Conservation (phyloP, 73 alveolate genomes). For the Tetrahymena borealis region DNA sequence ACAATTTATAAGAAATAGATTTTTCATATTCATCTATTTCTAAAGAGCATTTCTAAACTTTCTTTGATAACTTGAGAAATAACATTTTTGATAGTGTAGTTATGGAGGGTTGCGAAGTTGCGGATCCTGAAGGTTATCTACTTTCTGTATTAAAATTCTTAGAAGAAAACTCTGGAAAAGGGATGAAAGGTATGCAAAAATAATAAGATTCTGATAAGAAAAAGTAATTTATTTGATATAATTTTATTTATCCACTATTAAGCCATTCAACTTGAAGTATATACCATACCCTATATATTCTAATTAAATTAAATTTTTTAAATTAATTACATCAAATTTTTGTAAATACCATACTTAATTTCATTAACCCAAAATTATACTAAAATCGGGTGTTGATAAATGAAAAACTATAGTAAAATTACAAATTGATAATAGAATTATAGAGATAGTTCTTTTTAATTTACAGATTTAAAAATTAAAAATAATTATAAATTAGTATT, state of each 20-base stretch:
- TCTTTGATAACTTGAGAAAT: neutral
- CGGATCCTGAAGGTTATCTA: neutral
- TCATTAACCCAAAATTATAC: too few species aligned
- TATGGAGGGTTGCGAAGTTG: neutral
- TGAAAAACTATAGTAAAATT: too few species aligned
- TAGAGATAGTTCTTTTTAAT: too few species aligned
- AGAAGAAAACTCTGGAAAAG: neutral
- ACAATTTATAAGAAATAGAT: neutral
- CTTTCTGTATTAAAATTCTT: neutral
- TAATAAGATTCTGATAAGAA: neutral
- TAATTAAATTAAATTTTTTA: neutral
- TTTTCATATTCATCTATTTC: neutral
- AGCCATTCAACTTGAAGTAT: too few species aligned
- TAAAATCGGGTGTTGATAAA: too few species aligned
- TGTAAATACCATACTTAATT: too few species aligned
- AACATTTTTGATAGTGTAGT: neutral
- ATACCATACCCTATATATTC: neutral
- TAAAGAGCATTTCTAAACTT: neutral
- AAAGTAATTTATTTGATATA: neutral
- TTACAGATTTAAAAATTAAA: too few species aligned
- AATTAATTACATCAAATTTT: neutral
- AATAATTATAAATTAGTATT: too few species aligned
- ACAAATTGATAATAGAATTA: too few species aligned
- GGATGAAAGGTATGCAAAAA: neutral
- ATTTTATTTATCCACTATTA: too few species aligned